Conservation (phyloP, 129 eudicot species). For the Pulicaria dysenterica region DNA sequence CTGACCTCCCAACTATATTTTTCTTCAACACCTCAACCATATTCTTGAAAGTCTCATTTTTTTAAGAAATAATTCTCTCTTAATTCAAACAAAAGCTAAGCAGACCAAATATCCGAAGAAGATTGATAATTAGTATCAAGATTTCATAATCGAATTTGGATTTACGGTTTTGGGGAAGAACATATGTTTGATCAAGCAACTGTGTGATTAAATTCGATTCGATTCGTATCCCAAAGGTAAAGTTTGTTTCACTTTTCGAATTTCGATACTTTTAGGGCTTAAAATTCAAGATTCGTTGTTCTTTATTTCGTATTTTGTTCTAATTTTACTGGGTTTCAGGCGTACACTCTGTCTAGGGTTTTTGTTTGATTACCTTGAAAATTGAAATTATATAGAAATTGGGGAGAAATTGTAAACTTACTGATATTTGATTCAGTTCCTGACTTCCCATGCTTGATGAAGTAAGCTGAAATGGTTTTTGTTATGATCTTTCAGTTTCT, state of each 20-base stretch:
- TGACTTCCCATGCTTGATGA: neutral
- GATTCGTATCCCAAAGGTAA: conserved; percentile 41
- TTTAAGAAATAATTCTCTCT: conserved; percentile 23
- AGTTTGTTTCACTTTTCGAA: neutral
- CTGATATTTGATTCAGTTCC: neutral
- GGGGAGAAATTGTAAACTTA: neutral
- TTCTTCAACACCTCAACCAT: conserved; percentile 32
- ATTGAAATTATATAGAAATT: neutral
- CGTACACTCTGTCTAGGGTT: conserved; percentile 32
- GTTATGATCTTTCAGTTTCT: conserved; percentile 12
- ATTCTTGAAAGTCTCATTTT: conserved; percentile 18
- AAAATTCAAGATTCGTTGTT: conserved; percentile 19
- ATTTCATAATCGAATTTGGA: neutral
- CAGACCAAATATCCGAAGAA: neutral
- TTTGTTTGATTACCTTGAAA: neutral
- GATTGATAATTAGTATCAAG: neutral
- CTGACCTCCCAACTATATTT: conserved; percentile 24
- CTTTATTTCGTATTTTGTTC: conserved; percentile 22
- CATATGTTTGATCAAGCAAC: conserved; percentile 27
- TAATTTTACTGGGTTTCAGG: conserved; percentile 20
- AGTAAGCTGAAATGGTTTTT: conserved; percentile 10
- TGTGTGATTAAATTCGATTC: conserved; percentile 32
- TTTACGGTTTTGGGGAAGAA: conserved; percentile 5
- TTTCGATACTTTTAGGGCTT: conserved; percentile 16
- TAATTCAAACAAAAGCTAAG: conserved; percentile 25